These are phyloP conservation scores for Sclerotinia spermophila DNA, from an alignment of 2,329 filamentous ascomycete genomes.

Conservation along the genomic window DNA sequence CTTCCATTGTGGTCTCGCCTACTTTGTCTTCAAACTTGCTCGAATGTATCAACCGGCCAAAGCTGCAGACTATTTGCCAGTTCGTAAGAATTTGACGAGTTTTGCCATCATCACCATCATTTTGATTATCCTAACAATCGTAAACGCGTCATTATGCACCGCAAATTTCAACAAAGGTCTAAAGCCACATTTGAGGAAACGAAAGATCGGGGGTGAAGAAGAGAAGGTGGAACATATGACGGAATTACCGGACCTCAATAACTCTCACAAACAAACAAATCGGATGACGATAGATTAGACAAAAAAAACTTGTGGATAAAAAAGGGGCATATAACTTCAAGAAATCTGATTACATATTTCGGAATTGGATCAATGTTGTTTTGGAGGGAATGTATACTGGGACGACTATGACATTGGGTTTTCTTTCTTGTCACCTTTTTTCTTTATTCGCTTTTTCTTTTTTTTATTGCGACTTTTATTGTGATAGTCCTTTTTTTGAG, in stretches of 20 bases:
- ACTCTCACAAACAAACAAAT: slow-evolving; percentile 39
- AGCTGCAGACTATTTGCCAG: slow-evolving; percentile 64
- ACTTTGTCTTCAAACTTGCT: slow-evolving; percentile 97
- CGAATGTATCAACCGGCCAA: slow-evolving; percentile 78
- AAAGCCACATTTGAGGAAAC: slow-evolving; percentile 74
- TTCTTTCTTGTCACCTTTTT: slow-evolving; percentile 11
- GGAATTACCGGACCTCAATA: slow-evolving; percentile 41
- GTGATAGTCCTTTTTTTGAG: slow-evolving; percentile 9
- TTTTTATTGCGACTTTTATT: not conserved
- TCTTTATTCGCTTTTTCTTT: not conserved
- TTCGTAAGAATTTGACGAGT: slow-evolving; percentile 80
- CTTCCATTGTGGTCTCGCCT: slow-evolving; percentile 84
- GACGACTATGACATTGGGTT: slow-evolving; percentile 11
- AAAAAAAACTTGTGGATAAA: not conserved
- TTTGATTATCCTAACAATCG: slow-evolving; percentile 82
- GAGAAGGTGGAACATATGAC: slow-evolving; percentile 51
- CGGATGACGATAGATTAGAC: slow-evolving; percentile 49
- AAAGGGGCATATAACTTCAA: not conserved
- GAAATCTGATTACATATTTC: not conserved
- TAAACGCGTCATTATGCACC: slow-evolving; percentile 82
- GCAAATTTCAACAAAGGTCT: slow-evolving; percentile 86
- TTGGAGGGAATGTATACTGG: not conserved
- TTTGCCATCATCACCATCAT: slow-evolving; percentile 93
- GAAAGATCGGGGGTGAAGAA: slow-evolving; percentile 46
- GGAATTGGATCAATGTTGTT: slow-evolving; percentile 1